Percentiles rank a stretch among this genome's conserved stretches.
Conservation (phyloP, 768 basidiomycete species). For the Terana coerulea region DNA sequence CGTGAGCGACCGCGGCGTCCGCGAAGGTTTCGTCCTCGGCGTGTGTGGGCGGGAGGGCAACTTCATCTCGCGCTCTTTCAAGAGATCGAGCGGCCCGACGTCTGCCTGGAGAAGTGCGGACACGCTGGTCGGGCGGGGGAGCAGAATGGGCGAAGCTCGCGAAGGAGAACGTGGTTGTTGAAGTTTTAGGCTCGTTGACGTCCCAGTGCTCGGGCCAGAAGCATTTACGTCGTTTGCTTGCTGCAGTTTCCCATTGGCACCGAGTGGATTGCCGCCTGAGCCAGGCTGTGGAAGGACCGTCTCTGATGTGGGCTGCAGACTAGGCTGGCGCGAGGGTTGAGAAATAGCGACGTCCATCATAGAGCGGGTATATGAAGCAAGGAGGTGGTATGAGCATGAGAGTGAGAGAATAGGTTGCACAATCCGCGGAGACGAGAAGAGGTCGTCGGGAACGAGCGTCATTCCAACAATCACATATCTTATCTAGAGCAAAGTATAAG, state of each 20-base stretch:
- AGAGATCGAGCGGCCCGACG: constrained; percentile 1
- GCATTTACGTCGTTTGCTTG: constrained; percentile 7
- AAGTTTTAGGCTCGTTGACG: background rate
- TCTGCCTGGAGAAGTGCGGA: background rate
- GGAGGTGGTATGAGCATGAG: constrained; percentile 1
- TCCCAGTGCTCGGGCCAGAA: background rate
- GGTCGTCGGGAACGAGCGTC: no score
- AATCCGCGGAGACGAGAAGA: no score
- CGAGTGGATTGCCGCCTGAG: constrained; percentile 16
- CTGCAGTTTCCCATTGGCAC: constrained; percentile 9
- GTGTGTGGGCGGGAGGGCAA: constrained; percentile 6
- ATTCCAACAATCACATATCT: no score
- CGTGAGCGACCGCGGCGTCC: constrained; percentile 8
- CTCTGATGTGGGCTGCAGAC: background rate
- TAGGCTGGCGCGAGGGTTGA: background rate
- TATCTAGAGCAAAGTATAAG: no score
- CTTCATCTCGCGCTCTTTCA: background rate
- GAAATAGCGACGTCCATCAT: background rate
- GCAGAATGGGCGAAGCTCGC: background rate
- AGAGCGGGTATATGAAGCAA: no score
- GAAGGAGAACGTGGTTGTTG: constrained; percentile 1
- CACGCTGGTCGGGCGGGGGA: background rate
- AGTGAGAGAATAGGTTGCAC: no score
- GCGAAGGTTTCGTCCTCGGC: background rate
- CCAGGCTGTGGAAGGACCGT: background rate